Evolutionary conservation across 495 filamentous ascomycete species (phyloP).

Genomic region (Glonium stellatum): DNA sequence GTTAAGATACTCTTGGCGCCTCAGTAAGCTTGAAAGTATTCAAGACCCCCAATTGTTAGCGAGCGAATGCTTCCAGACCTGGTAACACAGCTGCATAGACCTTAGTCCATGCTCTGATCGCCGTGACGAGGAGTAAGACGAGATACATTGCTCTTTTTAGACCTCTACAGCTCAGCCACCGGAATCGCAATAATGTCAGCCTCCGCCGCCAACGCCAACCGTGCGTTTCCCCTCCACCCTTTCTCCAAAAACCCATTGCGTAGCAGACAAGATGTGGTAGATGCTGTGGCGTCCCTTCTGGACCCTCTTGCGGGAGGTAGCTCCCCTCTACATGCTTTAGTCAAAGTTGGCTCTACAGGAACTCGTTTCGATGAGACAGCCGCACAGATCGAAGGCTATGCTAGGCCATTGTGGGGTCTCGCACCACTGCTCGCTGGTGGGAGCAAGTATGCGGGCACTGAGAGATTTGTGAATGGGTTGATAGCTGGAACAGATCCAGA

Average conservation of each 20-base stretch:
- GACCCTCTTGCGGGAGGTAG: constrained; percentile 33
- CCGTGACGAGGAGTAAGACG: no score
- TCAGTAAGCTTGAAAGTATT: no score
- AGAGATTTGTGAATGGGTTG: constrained; percentile 61
- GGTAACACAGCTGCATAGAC: no score
- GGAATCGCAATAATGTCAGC: constrained; percentile 13
- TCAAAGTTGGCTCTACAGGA: constrained; percentile 31
- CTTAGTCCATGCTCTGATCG: no score
- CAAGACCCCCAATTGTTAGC: no score
- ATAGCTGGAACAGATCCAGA: constrained; percentile 60
- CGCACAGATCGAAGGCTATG: constrained; percentile 69
- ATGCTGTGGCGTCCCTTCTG: constrained; percentile 34
- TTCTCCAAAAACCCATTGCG: constrained; percentile 34
- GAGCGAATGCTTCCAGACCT: no score
- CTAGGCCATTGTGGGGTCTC: constrained; percentile 67
- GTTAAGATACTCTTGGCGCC: no score
- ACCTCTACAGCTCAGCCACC: neutral
- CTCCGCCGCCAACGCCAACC: constrained; percentile 23
- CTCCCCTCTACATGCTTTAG: constrained; percentile 30
- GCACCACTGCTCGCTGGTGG: constrained; percentile 61
- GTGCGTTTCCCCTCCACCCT: constrained; percentile 28
- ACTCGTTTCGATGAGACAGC: constrained; percentile 57
- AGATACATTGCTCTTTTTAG: neutral
- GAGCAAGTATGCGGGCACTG: constrained; percentile 53
- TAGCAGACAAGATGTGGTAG: constrained; percentile 32